These are phyloP conservation scores for Synchytrium microbalum DNA, from an alignment of 371 early-diverging fungal genomes.

Conservation along the genomic window DNA sequence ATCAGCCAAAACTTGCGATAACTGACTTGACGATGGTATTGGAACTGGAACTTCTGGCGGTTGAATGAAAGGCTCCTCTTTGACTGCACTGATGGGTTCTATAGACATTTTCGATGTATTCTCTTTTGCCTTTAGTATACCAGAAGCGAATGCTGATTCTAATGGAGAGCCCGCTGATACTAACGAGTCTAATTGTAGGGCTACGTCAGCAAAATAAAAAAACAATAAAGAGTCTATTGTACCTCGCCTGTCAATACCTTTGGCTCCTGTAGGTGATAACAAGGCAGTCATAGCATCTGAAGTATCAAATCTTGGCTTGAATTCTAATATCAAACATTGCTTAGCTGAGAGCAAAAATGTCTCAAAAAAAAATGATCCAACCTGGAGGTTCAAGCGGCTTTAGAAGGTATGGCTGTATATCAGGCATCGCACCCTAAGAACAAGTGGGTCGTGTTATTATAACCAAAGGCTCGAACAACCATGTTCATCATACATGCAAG, in stretches of 20 bases:
- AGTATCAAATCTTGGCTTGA: not conserved
- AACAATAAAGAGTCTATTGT: too few relatives aligned
- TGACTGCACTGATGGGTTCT: not conserved
- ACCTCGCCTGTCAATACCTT: not conserved
- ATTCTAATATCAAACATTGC: not conserved
- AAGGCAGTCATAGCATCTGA: conserved; percentile 1
- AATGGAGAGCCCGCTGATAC: not conserved
- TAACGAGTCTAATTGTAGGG: too few relatives aligned
- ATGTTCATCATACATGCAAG: not conserved
- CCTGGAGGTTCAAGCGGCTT: too few relatives aligned
- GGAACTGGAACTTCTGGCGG: not conserved
- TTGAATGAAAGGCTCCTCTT: too few relatives aligned
- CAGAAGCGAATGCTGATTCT: not conserved
- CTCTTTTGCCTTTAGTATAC: not conserved
- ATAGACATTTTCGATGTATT: not conserved
- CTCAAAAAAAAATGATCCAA: too few relatives aligned
- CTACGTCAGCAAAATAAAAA: too few relatives aligned
- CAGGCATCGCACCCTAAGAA: not conserved
- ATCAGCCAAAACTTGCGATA: not conserved
- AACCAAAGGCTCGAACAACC: not conserved
- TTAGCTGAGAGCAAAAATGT: not conserved
- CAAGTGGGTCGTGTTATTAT: not conserved
- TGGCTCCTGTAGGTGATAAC: not conserved
- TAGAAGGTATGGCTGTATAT: not conserved
- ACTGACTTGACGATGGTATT: not conserved